Evolutionary conservation across 805 yeast genomes (phyloP), one percentile per base, ranked within the genome.

Genomic region (Candida nonsorbophila): DNA sequence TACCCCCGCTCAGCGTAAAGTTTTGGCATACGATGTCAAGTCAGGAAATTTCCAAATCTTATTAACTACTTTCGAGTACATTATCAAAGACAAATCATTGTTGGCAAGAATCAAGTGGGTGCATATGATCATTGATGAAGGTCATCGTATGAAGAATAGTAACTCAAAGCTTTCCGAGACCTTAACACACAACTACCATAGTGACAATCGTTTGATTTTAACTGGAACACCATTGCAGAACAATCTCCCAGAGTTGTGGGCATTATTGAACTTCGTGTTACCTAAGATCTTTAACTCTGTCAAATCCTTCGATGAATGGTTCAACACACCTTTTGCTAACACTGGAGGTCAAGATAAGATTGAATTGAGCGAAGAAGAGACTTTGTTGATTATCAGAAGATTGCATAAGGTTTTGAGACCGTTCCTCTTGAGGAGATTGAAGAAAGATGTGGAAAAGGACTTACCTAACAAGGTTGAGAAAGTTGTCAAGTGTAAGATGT

Each of bases 211-310:
- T 58, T 68, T 84, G 46, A 84, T 84, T 56, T 72, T 84, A 48
- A 84, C 94, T 1, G 94, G 94, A 71, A 84, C 94, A 3, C 94
- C 94, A 13, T 68, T 84, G 37, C 94, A 84, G 50, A 84, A 84
- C 51, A 84, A 82, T 43, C 67, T 83, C 43, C 94, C 94, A 1
- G 94, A 84, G 54, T 65, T 84, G 33, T 84, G 94, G 94, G 90
- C 94, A 0, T 65, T 84, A 39, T 61, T 84, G 45, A 84, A 84
- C 51, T 84, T 84, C 45, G 90, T 82, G 13, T 67, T 84, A 38
- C 94, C 94, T 6, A 80, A 82, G 46, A 79, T 84, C 52, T 84
- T 84, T 69, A 84, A 83, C 48, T 83, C 92, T 20, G 92, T 81
- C 7, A 81, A 84, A 48, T 79, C 90, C 6, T 84, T 84, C 49